Base-by-base conservation (phyloP, 2,329 filamentous ascomycete species). In the Trichophyton benhamiae region DNA sequence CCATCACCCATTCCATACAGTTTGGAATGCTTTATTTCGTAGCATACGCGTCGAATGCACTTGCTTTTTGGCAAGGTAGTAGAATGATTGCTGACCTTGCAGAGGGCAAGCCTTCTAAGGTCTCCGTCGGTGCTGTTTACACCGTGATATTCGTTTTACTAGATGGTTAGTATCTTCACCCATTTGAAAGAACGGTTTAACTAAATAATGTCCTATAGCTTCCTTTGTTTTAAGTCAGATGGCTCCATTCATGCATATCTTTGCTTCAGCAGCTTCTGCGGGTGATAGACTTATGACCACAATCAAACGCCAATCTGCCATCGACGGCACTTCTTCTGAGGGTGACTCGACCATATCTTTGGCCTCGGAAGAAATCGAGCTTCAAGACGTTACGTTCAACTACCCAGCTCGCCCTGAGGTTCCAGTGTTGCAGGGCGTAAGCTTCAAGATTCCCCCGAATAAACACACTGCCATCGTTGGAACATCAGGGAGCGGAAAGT, bases 41-140 rank as follows among this genome's bases (percentile, higher is more conserved):
- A 64, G 82, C 83, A 7, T 87, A 85, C 65, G 79, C 82, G 0
- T 82, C 82, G 3, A 87, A 86, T 68, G 82, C 82, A 0, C 74
- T 87, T 7, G 82, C 83, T 0, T 87, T 85, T 67, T 87, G 83
- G 82, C 80, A 85, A 68, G 84, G 84, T 41, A 84, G 82, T 63
- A 76, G 74, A 46, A 79, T 79, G 62, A 79, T 83, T 60, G 59
- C 70, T 61, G 63, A 69, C 70, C 63, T 72, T 8, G 77, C 75
- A 1, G 76, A 74, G 0, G 49, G 63, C 9, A 61, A 62, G 1
- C 46, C 52, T 22, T 44, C 58, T 22, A 62, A 63, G n/a, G 60
- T 63, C 11, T 72, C 71, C 7, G 72, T 75, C 3, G 73, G 73
- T 38, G 65, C 72, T 22, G 69, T 68, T 0, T 75, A 73, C 42